phyloP scores from a whole-genome alignment of 1,284 basidiomycete species.

The Tylopilus microsporus region DNA sequence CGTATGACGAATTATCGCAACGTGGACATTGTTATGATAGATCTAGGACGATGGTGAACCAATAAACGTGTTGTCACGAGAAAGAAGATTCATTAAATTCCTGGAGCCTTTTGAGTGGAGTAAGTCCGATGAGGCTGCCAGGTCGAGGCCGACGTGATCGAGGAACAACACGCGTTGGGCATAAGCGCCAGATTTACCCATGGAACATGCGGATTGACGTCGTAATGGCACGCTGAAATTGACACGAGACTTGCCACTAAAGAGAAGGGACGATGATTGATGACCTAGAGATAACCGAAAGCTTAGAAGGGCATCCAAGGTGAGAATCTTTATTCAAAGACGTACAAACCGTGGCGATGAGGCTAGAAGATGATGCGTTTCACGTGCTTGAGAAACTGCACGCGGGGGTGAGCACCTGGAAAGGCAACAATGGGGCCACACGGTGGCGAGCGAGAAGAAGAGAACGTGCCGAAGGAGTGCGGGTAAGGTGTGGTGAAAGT shows the following conservation, averaged over 20 bases:
- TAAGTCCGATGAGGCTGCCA: conserved; percentile 49
- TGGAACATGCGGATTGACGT: conserved; percentile 34
- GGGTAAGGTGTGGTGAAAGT: conserved; percentile 51
- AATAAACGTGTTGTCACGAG: conserved; percentile 64
- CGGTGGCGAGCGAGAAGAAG: conserved; percentile 42
- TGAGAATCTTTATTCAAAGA: conserved; percentile 37
- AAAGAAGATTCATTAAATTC: conserved; percentile 55
- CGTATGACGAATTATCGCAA: conserved; percentile 64
- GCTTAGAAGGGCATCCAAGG: conserved; percentile 14
- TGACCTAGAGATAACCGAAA: conserved; percentile 27
- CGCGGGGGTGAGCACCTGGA: conserved; percentile 39
- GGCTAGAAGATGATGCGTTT: conserved; percentile 25
- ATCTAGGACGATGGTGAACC: conserved; percentile 61
- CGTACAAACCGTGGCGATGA: conserved; percentile 35
- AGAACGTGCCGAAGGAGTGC: conserved; percentile 57
- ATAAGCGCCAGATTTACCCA: conserved; percentile 45
- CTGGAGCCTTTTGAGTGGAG: conserved; percentile 64
- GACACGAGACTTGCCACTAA: conserved; percentile 29
- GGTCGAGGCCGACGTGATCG: conserved; percentile 58
- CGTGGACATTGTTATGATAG: conserved; percentile 63
- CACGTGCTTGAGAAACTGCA: conserved; percentile 32
- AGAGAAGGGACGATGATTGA: conserved; percentile 17
- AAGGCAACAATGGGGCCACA: conserved; percentile 55
- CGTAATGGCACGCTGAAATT: conserved; percentile 27
- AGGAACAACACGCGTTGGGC: conserved; percentile 55